Evolutionary conservation across 179 eudicot species (phyloP).

Genomic region (Silene noctiflora): DNA sequence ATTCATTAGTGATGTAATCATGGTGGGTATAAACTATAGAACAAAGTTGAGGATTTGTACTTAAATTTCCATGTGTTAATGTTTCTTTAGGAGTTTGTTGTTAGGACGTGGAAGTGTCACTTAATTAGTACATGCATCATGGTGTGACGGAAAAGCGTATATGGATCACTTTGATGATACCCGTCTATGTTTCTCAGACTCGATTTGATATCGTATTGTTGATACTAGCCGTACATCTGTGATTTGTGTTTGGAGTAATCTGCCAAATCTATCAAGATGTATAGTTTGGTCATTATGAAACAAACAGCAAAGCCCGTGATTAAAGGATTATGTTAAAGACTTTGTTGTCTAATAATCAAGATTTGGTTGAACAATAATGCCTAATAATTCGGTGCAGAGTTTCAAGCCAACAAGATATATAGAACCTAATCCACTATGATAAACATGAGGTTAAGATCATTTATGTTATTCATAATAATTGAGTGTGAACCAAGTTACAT

Average conservation of each 20-base stretch:
- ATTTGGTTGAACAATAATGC: slow-evolving; percentile 13
- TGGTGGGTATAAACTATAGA: slow-evolving; percentile 13
- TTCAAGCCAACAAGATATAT: slow-evolving; percentile 3
- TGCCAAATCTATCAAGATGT: slow-evolving; percentile 11
- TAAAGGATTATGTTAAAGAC: slow-evolving; percentile 19
- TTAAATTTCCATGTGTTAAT: slow-evolving; percentile 31
- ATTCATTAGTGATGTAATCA: slow-evolving; percentile 14
- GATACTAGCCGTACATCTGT: neutral
- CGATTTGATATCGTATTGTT: neutral
- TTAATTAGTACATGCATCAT: neutral
- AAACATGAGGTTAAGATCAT: slow-evolving; percentile 1
- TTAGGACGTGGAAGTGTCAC: slow-evolving; percentile 18
- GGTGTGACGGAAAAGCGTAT: neutral
- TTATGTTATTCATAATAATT: neutral
- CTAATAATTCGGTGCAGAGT: slow-evolving; percentile 12
- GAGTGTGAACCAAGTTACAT: slow-evolving; percentile 5
- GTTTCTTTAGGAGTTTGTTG: neutral
- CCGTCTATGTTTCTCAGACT: neutral
- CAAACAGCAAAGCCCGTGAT: slow-evolving; percentile 17
- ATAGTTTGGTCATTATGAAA: slow-evolving; percentile 19
- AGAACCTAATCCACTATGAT: slow-evolving; percentile 18
- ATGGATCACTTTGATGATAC: neutral
- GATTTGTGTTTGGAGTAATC: slow-evolving; percentile 1
- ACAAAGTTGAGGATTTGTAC: slow-evolving; percentile 20
- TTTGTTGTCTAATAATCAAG: slow-evolving; percentile 23